Evolutionary conservation across 176 grass and related monocot species (phyloP).

Genomic region (bread wheat (Triticum aestivum)): IWGSC_CS_RefSeq_v2.1 NC_057805.1:459477049-459477548

Average conservation of each 20-base stretch:
- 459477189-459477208: not conserved
- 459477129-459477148: not conserved
- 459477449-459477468: no score
- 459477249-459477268: conserved; percentile 77
- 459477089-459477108: not conserved
- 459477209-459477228: conserved; percentile 10
- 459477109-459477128: not conserved
- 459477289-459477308: conserved; percentile 93
- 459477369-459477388: conserved; percentile 51
- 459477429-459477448: no score
- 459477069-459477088: no score
- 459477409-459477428: conserved; percentile 79
- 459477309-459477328: conserved; percentile 12
- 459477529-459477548: no score
- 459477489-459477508: no score
- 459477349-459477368: conserved; percentile 13
- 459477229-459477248: conserved; percentile 76
- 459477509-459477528: no score
- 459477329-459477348: not conserved
- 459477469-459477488: no score
- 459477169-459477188: conserved; percentile 7
- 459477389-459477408: conserved; percentile 75
- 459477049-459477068: no score
- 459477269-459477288: conserved; percentile 92
- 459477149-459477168: not conserved